These are phyloP conservation scores for Hamigera avellanea DNA, from an alignment of 495 filamentous ascomycete genomes.

Conservation along the genomic window DNA sequence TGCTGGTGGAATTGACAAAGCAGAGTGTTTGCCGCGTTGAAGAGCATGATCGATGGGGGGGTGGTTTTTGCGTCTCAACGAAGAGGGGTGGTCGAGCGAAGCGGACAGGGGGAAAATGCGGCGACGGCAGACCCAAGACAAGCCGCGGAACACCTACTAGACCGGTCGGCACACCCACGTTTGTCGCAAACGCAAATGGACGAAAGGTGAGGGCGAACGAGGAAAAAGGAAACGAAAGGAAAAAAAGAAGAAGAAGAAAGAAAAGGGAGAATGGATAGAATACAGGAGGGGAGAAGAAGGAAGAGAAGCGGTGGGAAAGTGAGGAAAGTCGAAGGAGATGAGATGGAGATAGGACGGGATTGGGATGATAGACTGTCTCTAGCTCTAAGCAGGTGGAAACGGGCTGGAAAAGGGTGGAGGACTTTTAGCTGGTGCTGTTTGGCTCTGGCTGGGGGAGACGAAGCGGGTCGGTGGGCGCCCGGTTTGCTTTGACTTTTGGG, in stretches of 20 bases:
- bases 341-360: background rate
- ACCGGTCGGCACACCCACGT: constrained; percentile 1
- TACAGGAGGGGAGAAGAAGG: background rate
- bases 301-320: background rate
- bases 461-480: background rate
- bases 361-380: background rate
- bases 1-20: constrained; percentile 13
- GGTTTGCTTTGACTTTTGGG: too few relatives aligned
- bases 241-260: constrained; percentile 1
- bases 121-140: constrained; percentile 6
- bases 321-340: background rate
- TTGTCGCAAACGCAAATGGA: constrained; percentile 2
- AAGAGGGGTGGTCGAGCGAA: constrained; percentile 4
- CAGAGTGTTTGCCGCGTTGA: constrained; percentile 7
- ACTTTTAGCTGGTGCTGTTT: too few relatives aligned
- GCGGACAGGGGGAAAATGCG: constrained; percentile 9
- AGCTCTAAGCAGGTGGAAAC: background rate
- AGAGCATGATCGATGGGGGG: constrained; percentile 13
- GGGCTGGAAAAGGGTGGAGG: background rate
- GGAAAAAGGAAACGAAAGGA: constrained; percentile 4
- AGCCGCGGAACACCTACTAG: background rate
- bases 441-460: too few relatives aligned
- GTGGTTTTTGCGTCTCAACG: background rate
- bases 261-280: constrained; percentile 1
- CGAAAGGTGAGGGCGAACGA: constrained; percentile 1